Percentiles rank a stretch among this genome's conserved stretches.
Evolutionary conservation across 2,329 filamentous ascomycete species (phyloP).

Genomic region (Aurifilum marmelostoma): DNA sequence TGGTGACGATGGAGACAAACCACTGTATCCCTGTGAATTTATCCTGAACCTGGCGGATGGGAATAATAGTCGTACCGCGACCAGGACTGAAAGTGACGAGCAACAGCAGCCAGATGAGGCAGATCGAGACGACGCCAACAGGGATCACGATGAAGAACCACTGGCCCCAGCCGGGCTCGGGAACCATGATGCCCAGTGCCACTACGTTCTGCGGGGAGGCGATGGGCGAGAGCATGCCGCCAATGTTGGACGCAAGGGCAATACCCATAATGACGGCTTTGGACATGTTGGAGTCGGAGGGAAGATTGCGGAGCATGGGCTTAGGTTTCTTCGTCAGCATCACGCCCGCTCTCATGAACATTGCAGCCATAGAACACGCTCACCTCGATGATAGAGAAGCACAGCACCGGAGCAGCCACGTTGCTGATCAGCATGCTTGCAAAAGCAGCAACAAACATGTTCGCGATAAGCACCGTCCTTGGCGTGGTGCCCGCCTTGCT

Average conservation of each 20-base stretch:
- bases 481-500: conserved; percentile 95
- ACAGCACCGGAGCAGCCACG: conserved; percentile 93
- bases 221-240: conserved; percentile 94
- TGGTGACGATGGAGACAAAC: conserved; percentile 84
- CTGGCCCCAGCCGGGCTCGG: conserved; percentile 86
- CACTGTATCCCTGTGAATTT: conserved; percentile 86
- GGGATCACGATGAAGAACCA: conserved; percentile 98
- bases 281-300: conserved; percentile 87
- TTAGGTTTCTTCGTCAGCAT: conserved; percentile 40
- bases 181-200: conserved; percentile 92
- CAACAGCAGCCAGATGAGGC: conserved; percentile 87
- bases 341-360: not conserved
- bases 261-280: conserved; percentile 96
- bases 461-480: conserved; percentile 86
- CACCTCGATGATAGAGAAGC: conserved; percentile 96
- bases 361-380: conserved; percentile 32
- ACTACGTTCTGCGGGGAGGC: conserved; percentile 98
- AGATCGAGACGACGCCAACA: conserved; percentile 84
- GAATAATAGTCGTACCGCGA: conserved; percentile 83
- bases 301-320: conserved; percentile 92
- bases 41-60: conserved; percentile 88
- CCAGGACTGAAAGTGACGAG: conserved; percentile 84
- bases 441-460: conserved; percentile 98
- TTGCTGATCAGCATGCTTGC: conserved; percentile 99
- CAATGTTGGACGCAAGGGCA: conserved; percentile 91